Percentiles rank a stretch among this genome's conserved stretches.
These are phyloP conservation scores for Phlegmacium glaucopus DNA, from an alignment of 768 basidiomycete species.

Conservation along the genomic window DNA sequence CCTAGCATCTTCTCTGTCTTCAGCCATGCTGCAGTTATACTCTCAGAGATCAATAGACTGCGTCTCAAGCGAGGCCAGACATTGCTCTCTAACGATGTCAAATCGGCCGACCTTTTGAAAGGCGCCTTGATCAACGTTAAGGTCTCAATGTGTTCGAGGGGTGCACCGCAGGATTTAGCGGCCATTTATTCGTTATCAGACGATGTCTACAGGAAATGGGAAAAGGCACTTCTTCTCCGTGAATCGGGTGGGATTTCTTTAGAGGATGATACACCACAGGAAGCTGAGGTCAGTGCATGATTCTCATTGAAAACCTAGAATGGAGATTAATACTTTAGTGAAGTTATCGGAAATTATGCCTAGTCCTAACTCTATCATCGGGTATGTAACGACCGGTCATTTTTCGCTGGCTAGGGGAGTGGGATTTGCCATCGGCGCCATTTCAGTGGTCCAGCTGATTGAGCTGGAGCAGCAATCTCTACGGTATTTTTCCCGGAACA, in stretches of 20 bases:
- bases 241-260: conserved; percentile 2
- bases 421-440: conserved; percentile 74
- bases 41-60: conserved; percentile 53
- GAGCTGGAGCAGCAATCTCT: conserved; percentile 47
- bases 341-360: conserved; percentile 47
- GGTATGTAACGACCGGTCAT: conserved; percentile 82
- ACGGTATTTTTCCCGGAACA: conserved; percentile 23
- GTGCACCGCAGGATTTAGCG: conserved; percentile 73
- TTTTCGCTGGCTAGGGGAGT: conserved; percentile 76
- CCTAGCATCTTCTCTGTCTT: conserved; percentile 34
- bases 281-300: conserved; percentile 18
- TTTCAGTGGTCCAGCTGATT: conserved; percentile 54
- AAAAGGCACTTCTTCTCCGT: conserved; percentile 25
- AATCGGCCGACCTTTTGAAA: conserved; percentile 45
- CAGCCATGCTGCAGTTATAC: conserved; percentile 41
- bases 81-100: conserved; percentile 28
- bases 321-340: not conserved
- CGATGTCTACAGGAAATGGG: conserved; percentile 48
- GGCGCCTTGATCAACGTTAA: conserved; percentile 68
- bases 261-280: conserved; percentile 28
- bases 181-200: conserved; percentile 64
- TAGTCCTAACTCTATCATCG: conserved; percentile 51
- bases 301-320: not conserved
- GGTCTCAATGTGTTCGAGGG: conserved; percentile 59
- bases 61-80: conserved; percentile 52